Evolutionary conservation across 1,139 yeast species (phyloP).

Genomic region (Magnusiomyces fungicola): DNA sequence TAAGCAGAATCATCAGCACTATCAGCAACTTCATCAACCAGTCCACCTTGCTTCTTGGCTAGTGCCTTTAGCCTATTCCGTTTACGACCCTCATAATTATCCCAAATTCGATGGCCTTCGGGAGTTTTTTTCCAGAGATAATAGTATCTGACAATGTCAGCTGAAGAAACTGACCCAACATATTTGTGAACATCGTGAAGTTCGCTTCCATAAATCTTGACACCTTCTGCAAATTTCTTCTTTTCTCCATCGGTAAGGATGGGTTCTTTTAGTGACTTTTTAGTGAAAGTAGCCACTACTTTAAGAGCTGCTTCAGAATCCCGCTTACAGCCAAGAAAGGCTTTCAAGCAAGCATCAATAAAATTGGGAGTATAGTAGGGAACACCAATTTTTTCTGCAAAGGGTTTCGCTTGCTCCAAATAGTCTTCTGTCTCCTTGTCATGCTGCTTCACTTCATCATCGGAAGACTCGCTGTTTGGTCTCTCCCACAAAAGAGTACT

Average conservation of each 20-base stretch:
- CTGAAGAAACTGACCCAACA: slow-evolving; percentile 61
- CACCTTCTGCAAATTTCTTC: slow-evolving; percentile 65
- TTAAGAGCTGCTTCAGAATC: slow-evolving; percentile 43
- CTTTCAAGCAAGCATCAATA: slow-evolving; percentile 59
- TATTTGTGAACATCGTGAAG: slow-evolving; percentile 62
- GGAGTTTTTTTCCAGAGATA: slow-evolving; percentile 87
- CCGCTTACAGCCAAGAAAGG: slow-evolving; percentile 47
- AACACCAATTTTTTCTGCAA: slow-evolving; percentile 48
- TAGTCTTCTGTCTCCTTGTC: slow-evolving; percentile 43
- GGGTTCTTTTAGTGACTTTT: slow-evolving; percentile 64
- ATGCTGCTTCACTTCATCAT: slow-evolving; percentile 8
- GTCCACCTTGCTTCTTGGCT: slow-evolving; percentile 20
- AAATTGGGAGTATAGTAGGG: slow-evolving; percentile 60
- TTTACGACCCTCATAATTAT: slow-evolving; percentile 64
- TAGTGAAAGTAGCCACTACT: slow-evolving; percentile 40
- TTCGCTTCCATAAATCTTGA: slow-evolving; percentile 69
- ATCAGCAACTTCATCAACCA: slow-evolving; percentile 51
- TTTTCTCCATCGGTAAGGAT: slow-evolving; percentile 60
- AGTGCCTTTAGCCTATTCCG: slow-evolving; percentile 40
- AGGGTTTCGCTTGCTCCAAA: slow-evolving; percentile 46
- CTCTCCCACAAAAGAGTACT: slow-evolving; percentile 62
- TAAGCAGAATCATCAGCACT: slow-evolving; percentile 67
- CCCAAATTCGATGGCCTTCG: slow-evolving; percentile 75
- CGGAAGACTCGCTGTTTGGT: slow-evolving; percentile 20
- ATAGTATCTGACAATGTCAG: slow-evolving; percentile 78